phyloP scores from a whole-genome alignment of 768 basidiomycete species.

The Phylloporus sp. region DNA sequence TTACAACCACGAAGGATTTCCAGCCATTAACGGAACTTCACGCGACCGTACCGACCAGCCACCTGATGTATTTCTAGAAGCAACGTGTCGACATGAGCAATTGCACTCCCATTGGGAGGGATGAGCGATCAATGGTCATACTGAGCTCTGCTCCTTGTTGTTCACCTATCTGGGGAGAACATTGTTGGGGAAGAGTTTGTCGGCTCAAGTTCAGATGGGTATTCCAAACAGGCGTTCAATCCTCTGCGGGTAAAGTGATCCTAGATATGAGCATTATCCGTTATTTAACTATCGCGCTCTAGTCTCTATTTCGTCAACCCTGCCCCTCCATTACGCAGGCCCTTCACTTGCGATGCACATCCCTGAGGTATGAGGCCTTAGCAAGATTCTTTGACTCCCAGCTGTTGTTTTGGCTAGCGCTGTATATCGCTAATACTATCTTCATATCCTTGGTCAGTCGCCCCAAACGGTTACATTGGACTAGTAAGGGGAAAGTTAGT shows the following conservation, averaged over 20 bases:
- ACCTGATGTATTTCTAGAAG: too few relatives aligned
- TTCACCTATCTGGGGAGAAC: not conserved
- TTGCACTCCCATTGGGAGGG: too few relatives aligned
- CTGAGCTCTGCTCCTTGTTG: too few relatives aligned
- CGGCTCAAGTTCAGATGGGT: not conserved
- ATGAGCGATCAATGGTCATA: too few relatives aligned
- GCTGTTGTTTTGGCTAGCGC: not conserved
- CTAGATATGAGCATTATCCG: not conserved
- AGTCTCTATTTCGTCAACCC: slow-evolving; percentile 9
- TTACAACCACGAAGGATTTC: too few relatives aligned
- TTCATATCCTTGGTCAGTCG: not conserved
- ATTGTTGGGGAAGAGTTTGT: not conserved
- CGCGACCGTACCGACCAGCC: not conserved
- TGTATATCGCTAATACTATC: not conserved
- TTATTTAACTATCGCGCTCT: not conserved
- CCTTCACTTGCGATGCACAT: not conserved
- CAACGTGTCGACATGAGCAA: too few relatives aligned
- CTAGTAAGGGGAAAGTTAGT: not conserved
- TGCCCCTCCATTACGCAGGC: slow-evolving; percentile 25
- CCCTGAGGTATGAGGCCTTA: not conserved
- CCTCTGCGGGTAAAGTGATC: slow-evolving; percentile 3
- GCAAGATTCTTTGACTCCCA: not conserved
- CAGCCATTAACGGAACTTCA: not conserved
- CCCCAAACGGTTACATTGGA: not conserved
- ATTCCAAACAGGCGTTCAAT: not conserved